These are phyloP conservation scores for Backusella westeae DNA, from an alignment of 192 early-diverging fungal species.

Conservation along the genomic window DNA sequence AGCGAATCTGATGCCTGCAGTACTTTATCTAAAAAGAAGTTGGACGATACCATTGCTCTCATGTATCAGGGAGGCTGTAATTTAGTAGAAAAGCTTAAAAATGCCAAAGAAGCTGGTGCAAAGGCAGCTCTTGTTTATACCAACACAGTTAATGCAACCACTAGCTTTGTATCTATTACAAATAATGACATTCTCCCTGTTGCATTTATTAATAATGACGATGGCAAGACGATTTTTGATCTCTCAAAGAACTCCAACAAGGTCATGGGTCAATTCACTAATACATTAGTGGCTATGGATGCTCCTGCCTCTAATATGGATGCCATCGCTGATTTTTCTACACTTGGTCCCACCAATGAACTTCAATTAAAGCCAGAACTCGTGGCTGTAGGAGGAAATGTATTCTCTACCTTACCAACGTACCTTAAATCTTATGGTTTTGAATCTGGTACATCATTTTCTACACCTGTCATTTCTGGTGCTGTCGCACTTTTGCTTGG, in stretches of 20 bases:
- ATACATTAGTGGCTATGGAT: not conserved
- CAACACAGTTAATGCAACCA: conserved; percentile 8
- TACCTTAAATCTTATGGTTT: conserved; percentile 39
- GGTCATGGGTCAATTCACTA: conserved; percentile 15
- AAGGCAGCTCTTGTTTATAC: conserved; percentile 63
- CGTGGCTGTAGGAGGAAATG: conserved; percentile 47
- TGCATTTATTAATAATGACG: conserved; percentile 14
- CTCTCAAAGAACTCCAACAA: not conserved
- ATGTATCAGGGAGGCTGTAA: conserved; percentile 65
- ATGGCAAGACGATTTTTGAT: conserved; percentile 2
- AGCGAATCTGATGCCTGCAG: conserved; percentile 52
- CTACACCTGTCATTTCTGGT: conserved; percentile 51
- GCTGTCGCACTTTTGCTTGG: conserved; percentile 42
- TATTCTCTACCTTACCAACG: conserved; percentile 48
- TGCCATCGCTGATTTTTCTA: conserved; percentile 64
- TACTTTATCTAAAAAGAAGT: conserved; percentile 34
- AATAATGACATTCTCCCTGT: conserved; percentile 13
- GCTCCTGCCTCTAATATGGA: not conserved
- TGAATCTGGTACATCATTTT: conserved; percentile 56
- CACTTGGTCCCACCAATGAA: conserved; percentile 69
- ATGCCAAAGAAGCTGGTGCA: conserved; percentile 62
- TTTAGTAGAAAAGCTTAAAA: conserved; percentile 52
- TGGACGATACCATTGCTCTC: conserved; percentile 48
- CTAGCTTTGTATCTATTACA: not conserved
- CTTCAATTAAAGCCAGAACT: conserved; percentile 59